Conservation (phyloP, 2,329 filamentous ascomycete genomes). For the Boeremia lycopersici region DNA sequence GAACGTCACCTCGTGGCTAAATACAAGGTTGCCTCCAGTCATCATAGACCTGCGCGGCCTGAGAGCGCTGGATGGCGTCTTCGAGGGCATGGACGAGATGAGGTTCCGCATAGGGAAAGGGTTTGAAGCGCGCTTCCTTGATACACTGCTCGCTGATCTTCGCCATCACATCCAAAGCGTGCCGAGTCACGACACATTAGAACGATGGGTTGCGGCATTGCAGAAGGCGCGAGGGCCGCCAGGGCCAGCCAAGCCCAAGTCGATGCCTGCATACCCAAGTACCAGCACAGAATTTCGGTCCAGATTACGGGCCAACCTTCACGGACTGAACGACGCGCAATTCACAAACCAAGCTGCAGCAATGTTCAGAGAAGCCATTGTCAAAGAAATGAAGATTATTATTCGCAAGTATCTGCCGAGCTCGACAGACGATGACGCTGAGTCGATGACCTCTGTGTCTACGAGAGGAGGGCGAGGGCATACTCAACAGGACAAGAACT, state of each 20-base stretch:
- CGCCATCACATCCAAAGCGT: conserved; percentile 79
- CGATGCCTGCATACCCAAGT: conserved; percentile 77
- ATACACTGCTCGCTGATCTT: conserved; percentile 78
- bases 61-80: conserved; percentile 79
- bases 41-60: conserved; percentile 75
- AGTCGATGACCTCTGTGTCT: conserved; percentile 85
- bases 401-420: conserved; percentile 87
- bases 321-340: conserved; percentile 79
- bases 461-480: conserved; percentile 70
- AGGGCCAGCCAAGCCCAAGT: conserved; percentile 66
- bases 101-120: conserved; percentile 83
- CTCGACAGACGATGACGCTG: conserved; percentile 90
- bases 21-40: conserved; percentile 45
- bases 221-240: conserved; percentile 73
- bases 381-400: conserved; percentile 84
- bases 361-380: conserved; percentile 79
- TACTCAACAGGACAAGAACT: conserved; percentile 86
- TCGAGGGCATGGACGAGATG: conserved; percentile 75
- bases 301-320: conserved; percentile 72
- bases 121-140: conserved; percentile 81
- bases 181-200: conserved; percentile 73
- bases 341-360: conserved; percentile 82
- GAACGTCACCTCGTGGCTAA: conserved; percentile 40
- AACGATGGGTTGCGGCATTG: conserved; percentile 82
- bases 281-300: conserved; percentile 73